These are phyloP conservation scores for Petrea volubilis DNA, from an alignment of 257 asterid genomes.

Conservation along the genomic window DNA sequence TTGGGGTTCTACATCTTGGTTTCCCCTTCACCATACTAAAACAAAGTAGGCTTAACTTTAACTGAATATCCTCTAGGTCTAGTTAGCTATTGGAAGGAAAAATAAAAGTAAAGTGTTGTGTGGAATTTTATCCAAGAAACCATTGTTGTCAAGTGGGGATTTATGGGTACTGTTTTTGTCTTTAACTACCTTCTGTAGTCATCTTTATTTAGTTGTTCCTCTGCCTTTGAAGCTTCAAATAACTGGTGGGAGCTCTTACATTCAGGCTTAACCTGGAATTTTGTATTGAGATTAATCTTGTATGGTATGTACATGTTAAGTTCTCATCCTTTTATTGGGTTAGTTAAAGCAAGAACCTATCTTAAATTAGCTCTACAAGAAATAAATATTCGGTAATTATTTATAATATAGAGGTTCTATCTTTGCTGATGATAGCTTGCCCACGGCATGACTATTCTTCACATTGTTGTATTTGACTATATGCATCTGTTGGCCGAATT, in stretches of 20 bases:
- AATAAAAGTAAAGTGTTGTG: neutral
- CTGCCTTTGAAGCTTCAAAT: constrained; percentile 12
- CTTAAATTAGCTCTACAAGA: neutral
- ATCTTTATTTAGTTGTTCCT: constrained; percentile 8
- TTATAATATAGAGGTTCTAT: neutral
- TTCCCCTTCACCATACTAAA: constrained; percentile 4
- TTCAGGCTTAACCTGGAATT: constrained; percentile 25
- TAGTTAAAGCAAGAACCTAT: constrained; percentile 1
- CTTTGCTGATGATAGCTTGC: constrained; percentile 6
- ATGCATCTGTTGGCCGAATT: constrained; percentile 20
- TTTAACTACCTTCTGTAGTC: constrained; percentile 8
- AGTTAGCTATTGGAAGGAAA: constrained; percentile 6
- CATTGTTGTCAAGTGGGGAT: constrained; percentile 11
- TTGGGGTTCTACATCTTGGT: constrained; percentile 1
- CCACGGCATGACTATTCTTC: constrained; percentile 13
- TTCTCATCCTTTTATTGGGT: neutral
- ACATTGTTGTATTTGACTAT: constrained; percentile 19
- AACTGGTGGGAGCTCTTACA: constrained; percentile 6
- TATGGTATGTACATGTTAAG: constrained; percentile 15
- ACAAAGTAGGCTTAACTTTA: constrained; percentile 10
- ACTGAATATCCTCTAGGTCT: neutral
- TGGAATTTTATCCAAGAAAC: constrained; percentile 1
- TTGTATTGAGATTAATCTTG: neutral
- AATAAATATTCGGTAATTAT: neutral
- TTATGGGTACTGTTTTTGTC: neutral